phyloP scores from a whole-genome alignment of 306 rosid genomes.

The Fragaria nilgerrensis region DNA sequence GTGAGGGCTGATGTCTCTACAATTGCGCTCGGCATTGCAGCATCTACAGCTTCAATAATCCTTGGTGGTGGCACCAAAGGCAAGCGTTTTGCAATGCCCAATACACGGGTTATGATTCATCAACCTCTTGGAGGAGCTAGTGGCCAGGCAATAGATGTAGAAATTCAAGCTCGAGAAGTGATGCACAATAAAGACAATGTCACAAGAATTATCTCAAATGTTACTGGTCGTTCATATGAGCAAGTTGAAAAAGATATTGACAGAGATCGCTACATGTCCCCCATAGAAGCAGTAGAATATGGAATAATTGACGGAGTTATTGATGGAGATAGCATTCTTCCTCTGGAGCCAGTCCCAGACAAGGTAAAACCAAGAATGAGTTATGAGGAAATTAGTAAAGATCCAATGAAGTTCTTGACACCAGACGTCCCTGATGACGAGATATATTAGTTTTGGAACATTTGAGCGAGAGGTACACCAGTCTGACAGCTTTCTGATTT shows the following conservation, averaged over 20 bases:
- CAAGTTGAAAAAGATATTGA: slow-evolving; percentile 88
- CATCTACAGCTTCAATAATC: slow-evolving; percentile 89
- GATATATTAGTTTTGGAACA: slow-evolving; percentile 51
- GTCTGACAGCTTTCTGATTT: slow-evolving; percentile 23
- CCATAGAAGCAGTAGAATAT: slow-evolving; percentile 93
- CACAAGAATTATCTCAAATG: slow-evolving; percentile 59
- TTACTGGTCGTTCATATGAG: slow-evolving; percentile 76
- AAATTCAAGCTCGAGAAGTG: slow-evolving; percentile 87
- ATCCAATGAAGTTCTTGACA: slow-evolving; percentile 60
- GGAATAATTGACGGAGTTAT: slow-evolving; percentile 89
- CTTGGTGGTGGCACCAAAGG: slow-evolving; percentile 96
- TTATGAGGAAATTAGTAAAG: slow-evolving; percentile 55
- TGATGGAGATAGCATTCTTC: slow-evolving; percentile 71
- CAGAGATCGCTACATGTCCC: slow-evolving; percentile 86
- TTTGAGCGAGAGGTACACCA: slow-evolving; percentile 10
- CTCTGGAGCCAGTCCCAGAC: slow-evolving; percentile 81
- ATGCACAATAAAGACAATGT: slow-evolving; percentile 73
- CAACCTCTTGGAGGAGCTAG: slow-evolving; percentile 99
- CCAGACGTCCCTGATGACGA: slow-evolving; percentile 88
- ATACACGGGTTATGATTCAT: slow-evolving; percentile 85
- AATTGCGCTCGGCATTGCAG: slow-evolving; percentile 83
- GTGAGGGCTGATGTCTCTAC: slow-evolving; percentile 98
- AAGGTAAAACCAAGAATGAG: slow-evolving; percentile 48
- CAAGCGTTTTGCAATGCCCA: slow-evolving; percentile 97
- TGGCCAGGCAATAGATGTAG: slow-evolving; percentile 94